phyloP scores from a whole-genome alignment of 768 basidiomycete genomes.

The Steccherinum ochraceum region DNA sequence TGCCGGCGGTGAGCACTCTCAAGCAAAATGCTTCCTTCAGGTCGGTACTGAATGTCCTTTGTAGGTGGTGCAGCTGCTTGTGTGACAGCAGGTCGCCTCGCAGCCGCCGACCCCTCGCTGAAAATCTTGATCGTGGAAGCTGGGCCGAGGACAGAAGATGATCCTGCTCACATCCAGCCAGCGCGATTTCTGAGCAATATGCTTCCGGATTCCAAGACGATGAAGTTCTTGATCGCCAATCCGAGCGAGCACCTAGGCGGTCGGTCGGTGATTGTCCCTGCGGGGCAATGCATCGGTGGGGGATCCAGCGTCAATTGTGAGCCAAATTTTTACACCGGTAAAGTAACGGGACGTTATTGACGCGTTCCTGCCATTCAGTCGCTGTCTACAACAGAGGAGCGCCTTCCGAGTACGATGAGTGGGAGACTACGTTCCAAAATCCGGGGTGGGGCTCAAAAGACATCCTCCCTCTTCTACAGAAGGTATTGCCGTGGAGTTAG shows the following conservation, averaged over 20 bases:
- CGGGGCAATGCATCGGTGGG: slow-evolving; percentile 52
- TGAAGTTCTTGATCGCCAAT: slow-evolving; percentile 34
- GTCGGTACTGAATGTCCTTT: neutral
- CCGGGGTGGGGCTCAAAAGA: slow-evolving; percentile 51
- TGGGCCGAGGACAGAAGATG: slow-evolving; percentile 43
- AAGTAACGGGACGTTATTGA: neutral
- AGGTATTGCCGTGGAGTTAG: slow-evolving; percentile 22
- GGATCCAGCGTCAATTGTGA: slow-evolving; percentile 58
- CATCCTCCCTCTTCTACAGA: slow-evolving; percentile 47
- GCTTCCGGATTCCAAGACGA: slow-evolving; percentile 29
- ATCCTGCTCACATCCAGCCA: slow-evolving; percentile 46
- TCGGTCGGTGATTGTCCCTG: slow-evolving; percentile 36
- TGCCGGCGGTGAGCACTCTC: slow-evolving; percentile 21
- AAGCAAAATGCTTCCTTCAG: neutral
- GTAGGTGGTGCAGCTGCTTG: slow-evolving; percentile 47
- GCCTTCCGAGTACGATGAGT: slow-evolving; percentile 57
- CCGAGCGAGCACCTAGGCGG: slow-evolving; percentile 38
- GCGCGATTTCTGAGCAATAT: slow-evolving; percentile 43
- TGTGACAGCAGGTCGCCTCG: slow-evolving; percentile 48
- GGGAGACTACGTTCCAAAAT: slow-evolving; percentile 43
- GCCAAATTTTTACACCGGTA: neutral
- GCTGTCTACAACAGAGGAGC: slow-evolving; percentile 45
- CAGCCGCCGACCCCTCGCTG: slow-evolving; percentile 44
- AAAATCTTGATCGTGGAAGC: slow-evolving; percentile 58
- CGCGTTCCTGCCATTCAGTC: neutral